These are phyloP conservation scores for Anisodus tanguticus DNA, from an alignment of 257 asterid species.

Conservation along the genomic window DNA sequence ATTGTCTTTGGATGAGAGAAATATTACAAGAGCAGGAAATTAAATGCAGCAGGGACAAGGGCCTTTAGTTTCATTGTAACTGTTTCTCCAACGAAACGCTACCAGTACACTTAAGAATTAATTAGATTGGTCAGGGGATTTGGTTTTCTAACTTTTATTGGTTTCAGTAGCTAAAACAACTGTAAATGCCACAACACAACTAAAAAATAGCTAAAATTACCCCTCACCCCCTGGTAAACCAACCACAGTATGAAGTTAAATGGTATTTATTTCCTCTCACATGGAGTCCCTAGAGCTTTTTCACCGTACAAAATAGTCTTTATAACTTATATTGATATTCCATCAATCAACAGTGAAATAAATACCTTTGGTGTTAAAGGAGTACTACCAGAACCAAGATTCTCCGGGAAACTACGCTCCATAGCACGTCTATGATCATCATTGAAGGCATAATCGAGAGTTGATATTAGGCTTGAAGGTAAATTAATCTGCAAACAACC, in stretches of 20 bases:
- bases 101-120: background rate
- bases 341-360: conserved; percentile 28
- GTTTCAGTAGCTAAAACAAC: background rate
- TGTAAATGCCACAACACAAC: background rate
- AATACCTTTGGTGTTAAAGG: conserved; percentile 86
- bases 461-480: conserved; percentile 73
- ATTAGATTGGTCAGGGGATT: background rate
- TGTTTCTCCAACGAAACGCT: background rate
- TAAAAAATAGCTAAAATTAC: background rate
- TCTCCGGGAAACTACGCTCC: conserved; percentile 84
- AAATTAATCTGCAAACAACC: conserved; percentile 67
- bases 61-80: background rate
- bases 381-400: conserved; percentile 88
- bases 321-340: background rate
- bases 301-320: background rate
- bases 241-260: background rate
- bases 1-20: background rate
- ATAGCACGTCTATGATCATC: conserved; percentile 47
- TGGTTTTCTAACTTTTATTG: background rate
- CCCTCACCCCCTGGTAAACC: background rate
- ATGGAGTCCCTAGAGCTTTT: conserved; percentile 1
- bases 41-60: conserved; percentile 3
- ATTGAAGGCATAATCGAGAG: conserved; percentile 62
- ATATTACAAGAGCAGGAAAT: background rate
- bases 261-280: background rate